Evolutionary conservation across 768 basidiomycete species (phyloP).

Genomic region (Fomitopsis serialis): DNA sequence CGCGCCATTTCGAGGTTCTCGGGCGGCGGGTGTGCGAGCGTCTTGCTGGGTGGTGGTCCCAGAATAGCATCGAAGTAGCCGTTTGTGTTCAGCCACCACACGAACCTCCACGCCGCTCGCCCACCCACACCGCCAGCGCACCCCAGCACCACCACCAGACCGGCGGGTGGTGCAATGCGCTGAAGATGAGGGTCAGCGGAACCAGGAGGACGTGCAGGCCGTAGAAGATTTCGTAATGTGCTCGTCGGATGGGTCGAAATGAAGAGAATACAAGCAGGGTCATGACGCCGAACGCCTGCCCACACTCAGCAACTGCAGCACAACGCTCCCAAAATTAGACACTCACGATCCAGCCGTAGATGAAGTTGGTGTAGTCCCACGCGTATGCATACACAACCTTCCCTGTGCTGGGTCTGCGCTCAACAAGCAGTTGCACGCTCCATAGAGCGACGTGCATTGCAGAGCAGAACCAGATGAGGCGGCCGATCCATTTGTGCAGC

Average conservation of each 20-base stretch:
- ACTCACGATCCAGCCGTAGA: conserved; percentile 55
- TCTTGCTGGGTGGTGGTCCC: background rate
- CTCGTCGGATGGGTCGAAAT: conserved; percentile 42
- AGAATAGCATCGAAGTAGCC: conserved; percentile 35
- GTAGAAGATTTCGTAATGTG: conserved; percentile 63
- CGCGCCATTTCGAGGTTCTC: background rate
- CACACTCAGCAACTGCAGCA: background rate
- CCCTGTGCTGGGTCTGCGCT: conserved; percentile 38
- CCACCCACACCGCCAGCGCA: conserved; percentile 56
- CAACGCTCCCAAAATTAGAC: background rate
- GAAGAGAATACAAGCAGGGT: conserved; percentile 50
- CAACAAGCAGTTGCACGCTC: conserved; percentile 59
- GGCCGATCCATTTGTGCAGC: conserved; percentile 67
- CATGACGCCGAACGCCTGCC: conserved; percentile 50
- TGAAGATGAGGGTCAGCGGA: conserved; percentile 52
- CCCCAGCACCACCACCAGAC: conserved; percentile 66
- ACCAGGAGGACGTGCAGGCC: conserved; percentile 57
- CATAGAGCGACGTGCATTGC: conserved; percentile 59
- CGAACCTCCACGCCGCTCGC: conserved; percentile 55
- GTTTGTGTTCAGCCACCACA: conserved; percentile 56
- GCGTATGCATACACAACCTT: conserved; percentile 43
- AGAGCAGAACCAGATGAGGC: conserved; percentile 62
- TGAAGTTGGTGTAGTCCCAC: conserved; percentile 55
- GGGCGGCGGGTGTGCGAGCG: background rate
- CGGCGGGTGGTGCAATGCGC: conserved; percentile 64